Evolutionary conservation across 805 yeast species (phyloP).

Genomic region (Candida bentonensis): DNA sequence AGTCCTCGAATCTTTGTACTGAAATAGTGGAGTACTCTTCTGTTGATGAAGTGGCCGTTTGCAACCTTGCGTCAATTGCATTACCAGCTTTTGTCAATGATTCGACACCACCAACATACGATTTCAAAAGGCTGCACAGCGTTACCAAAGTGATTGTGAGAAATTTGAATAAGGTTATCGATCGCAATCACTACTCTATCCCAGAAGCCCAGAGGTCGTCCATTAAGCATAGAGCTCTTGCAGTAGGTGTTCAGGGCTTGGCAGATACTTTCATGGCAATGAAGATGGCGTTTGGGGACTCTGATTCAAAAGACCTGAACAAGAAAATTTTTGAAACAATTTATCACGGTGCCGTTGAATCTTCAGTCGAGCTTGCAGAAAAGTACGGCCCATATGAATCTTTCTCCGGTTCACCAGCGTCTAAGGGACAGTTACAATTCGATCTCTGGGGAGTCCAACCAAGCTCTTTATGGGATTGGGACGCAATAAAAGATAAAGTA

Average conservation of each 20-base stretch:
- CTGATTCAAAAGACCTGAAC: conserved; percentile 57
- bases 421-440: conserved; percentile 66
- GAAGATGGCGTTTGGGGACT: conserved; percentile 68
- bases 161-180: conserved; percentile 71
- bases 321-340: conserved; percentile 82
- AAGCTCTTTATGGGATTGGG: conserved; percentile 72
- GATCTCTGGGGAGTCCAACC: conserved; percentile 76
- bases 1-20: conserved; percentile 87
- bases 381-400: conserved; percentile 54
- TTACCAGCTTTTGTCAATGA: conserved; percentile 54
- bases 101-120: conserved; percentile 24
- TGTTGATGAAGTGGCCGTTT: conserved; percentile 88
- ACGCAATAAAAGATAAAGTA: conserved; percentile 40
- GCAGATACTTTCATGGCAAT: conserved; percentile 72
- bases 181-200: conserved; percentile 69
- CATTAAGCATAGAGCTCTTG: conserved; percentile 71
- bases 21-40: conserved; percentile 89
- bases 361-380: conserved; percentile 65
- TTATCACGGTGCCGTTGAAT: conserved; percentile 80
- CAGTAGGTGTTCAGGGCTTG: conserved; percentile 88
- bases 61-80: conserved; percentile 86
- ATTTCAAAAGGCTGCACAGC: conserved; percentile 56
- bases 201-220: conserved; percentile 57
- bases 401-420: conserved; percentile 73
- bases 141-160: conserved; percentile 59